A percentile compares a stretch with the other conserved stretches of the same genome.
These are phyloP conservation scores for Trichoderma afroharzianum DNA, from an alignment of 2,329 filamentous ascomycete species.

Conservation along the genomic window DNA sequence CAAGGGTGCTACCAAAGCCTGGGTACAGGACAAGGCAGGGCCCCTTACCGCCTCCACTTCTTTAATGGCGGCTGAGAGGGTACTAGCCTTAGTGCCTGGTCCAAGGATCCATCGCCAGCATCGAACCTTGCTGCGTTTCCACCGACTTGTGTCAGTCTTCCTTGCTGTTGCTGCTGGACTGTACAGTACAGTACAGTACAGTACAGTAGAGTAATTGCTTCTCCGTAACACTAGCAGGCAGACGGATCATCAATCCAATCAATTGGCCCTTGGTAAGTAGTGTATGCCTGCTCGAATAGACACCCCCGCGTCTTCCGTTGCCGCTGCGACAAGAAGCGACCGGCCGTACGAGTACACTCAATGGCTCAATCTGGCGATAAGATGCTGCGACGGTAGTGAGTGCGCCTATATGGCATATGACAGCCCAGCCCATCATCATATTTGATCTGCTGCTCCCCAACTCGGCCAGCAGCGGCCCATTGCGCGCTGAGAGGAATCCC, in stretches of 20 bases:
- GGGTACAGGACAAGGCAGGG: not conserved
- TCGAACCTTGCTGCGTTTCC: not conserved
- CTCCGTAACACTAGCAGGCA: not conserved
- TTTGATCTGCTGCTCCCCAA: not conserved
- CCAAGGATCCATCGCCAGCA: not conserved
- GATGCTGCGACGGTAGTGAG: not conserved
- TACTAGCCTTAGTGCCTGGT: not conserved
- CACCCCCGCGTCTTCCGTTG: not conserved
- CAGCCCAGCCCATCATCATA: no score
- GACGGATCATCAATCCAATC: not conserved
- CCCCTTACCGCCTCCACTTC: not conserved
- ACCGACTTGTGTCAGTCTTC: not conserved
- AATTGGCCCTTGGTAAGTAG: not conserved
- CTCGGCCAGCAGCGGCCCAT: not conserved
- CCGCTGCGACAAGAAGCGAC: not conserved
- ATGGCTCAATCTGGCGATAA: not conserved
- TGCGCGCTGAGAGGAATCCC: not conserved
- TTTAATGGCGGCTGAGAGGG: not conserved
- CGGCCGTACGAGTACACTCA: not conserved
- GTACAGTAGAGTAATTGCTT: not conserved
- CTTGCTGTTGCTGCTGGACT: not conserved
- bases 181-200: not conserved
- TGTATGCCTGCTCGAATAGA: not conserved
- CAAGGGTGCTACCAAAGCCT: not conserved
- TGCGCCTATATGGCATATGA: not conserved